A percentile compares a stretch with the other conserved stretches of the same genome.
phyloP scores from a whole-genome alignment of 1,139 yeast genomes.

The Wickerhamomyces sp. region DNA sequence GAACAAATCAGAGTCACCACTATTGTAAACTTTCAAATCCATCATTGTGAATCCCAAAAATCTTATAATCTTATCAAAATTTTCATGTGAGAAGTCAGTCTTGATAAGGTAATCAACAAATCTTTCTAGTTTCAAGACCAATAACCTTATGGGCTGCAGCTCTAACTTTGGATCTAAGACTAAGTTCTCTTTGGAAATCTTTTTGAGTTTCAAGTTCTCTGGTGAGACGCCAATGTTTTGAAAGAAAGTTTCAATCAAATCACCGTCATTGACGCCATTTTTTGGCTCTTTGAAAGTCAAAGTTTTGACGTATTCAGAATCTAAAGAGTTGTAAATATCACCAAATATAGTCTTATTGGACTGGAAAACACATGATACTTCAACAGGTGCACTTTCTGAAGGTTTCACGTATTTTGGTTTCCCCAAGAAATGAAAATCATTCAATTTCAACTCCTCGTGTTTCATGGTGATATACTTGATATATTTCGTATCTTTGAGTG shows the following conservation, averaged over 20 bases:
- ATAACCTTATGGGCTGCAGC: constrained; percentile 4
- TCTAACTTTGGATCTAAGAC: constrained; percentile 7
- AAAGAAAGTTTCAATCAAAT: constrained; percentile 4
- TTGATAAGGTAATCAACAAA: constrained; percentile 5
- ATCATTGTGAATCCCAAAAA: constrained; percentile 14
- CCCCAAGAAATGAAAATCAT: constrained; percentile 13
- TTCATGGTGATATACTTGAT: constrained; percentile 10
- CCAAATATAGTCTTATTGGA: neutral
- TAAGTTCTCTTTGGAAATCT: constrained; percentile 5
- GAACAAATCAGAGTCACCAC: neutral
- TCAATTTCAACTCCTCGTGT: constrained; percentile 5
- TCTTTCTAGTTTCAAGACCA: constrained; percentile 7
- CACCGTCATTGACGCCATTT: neutral
- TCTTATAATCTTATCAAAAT: constrained; percentile 5
- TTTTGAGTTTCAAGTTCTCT: neutral
- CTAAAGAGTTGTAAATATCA: constrained; percentile 10
- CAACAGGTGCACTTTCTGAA: constrained; percentile 1
- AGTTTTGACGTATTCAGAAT: neutral
- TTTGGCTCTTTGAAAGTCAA: neutral
- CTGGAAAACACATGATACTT: constrained; percentile 3
- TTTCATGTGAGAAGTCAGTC: neutral
- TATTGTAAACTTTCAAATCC: constrained; percentile 11
- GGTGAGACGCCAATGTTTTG: constrained; percentile 10
- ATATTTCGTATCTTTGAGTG: constrained; percentile 7
- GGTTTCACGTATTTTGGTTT: constrained; percentile 4